Conservation (phyloP, 1,284 basidiomycete species). For the Papiliotrema terrestris region DNA sequence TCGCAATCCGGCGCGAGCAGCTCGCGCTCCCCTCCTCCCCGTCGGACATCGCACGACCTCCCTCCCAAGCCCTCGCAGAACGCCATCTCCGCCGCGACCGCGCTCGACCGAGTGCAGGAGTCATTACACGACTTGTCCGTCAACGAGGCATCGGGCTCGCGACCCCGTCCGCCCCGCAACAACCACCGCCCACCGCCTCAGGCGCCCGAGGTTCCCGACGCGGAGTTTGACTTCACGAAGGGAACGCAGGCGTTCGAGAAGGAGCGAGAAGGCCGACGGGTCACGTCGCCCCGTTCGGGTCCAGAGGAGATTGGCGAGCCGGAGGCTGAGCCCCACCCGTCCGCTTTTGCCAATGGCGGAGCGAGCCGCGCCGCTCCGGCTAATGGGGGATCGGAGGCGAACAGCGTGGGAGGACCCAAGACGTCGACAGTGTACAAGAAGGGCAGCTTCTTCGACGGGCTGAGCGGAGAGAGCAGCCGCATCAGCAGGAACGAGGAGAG, state of each 20-base stretch:
- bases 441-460: slow-evolving; percentile 42
- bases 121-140: slow-evolving; percentile 34
- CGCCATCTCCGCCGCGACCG: slow-evolving; percentile 30
- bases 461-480: slow-evolving; percentile 29
- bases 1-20: slow-evolving; percentile 3
- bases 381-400: background rate
- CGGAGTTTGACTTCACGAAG: slow-evolving; percentile 44
- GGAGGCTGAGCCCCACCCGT: slow-evolving; percentile 30
- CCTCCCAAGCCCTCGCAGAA: slow-evolving; percentile 28
- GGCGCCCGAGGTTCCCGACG: slow-evolving; percentile 37
- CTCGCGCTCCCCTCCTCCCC: slow-evolving; percentile 8
- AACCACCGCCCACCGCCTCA: slow-evolving; percentile 13
- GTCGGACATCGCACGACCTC: slow-evolving; percentile 14
- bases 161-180: slow-evolving; percentile 8
- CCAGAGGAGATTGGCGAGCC: slow-evolving; percentile 10
- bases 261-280: slow-evolving; percentile 23
- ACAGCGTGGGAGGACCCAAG: background rate
- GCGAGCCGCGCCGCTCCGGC: no score
- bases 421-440: slow-evolving; percentile 30
- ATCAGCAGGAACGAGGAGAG: slow-evolving; percentile 40
- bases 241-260: slow-evolving; percentile 37
- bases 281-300: background rate
- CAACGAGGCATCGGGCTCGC: slow-evolving; percentile 5
- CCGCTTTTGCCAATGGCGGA: background rate
- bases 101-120: slow-evolving; percentile 40